These are phyloP conservation scores for Lanzia echinophila DNA, from an alignment of 2,329 filamentous ascomycete genomes.

Conservation along the genomic window DNA sequence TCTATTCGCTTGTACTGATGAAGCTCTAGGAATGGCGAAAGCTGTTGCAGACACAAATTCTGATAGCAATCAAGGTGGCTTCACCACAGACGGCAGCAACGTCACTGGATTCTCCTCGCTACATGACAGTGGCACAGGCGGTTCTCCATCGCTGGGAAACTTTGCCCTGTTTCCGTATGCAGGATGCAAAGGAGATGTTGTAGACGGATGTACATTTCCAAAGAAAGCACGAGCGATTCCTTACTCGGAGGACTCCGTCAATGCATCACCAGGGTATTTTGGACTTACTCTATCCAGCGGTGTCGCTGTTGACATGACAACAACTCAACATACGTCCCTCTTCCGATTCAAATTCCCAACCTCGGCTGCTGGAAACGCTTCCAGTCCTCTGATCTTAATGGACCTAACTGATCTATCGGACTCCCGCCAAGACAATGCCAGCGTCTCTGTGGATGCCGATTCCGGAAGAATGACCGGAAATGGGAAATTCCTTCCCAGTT, in stretches of 20 bases:
- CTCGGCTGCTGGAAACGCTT: constrained; percentile 29
- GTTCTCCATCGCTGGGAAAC: constrained; percentile 59
- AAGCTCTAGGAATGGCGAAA: constrained; percentile 38
- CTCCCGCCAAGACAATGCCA: constrained; percentile 50
- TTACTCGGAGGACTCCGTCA: constrained; percentile 40
- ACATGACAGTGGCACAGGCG: constrained; percentile 42
- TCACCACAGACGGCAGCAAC: constrained; percentile 40
- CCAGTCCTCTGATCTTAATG: constrained; percentile 52
- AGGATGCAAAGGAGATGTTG: constrained; percentile 51
- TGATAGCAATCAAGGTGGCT: constrained; percentile 49
- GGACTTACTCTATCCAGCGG: constrained; percentile 50
- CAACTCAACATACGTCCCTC: constrained; percentile 55
- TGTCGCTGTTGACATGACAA: constrained; percentile 60
- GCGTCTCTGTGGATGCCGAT: constrained; percentile 44
- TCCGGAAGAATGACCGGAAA: constrained; percentile 57
- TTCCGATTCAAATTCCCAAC: constrained; percentile 58
- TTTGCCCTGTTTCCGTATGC: constrained; percentile 66
- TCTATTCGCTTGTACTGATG: not conserved
- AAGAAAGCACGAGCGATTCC: constrained; percentile 37
- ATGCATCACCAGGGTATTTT: constrained; percentile 60
- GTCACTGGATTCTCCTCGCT: constrained; percentile 29
- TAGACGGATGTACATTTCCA: constrained; percentile 57
- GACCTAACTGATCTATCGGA: constrained; percentile 59
- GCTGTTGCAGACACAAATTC: constrained; percentile 48
- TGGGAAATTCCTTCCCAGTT: constrained; percentile 57